Evolutionary conservation across 2,329 filamentous ascomycete genomes (phyloP), one percentile per base, ranked within the genome.

Genomic region (Lecanicillium sp.): DNA sequence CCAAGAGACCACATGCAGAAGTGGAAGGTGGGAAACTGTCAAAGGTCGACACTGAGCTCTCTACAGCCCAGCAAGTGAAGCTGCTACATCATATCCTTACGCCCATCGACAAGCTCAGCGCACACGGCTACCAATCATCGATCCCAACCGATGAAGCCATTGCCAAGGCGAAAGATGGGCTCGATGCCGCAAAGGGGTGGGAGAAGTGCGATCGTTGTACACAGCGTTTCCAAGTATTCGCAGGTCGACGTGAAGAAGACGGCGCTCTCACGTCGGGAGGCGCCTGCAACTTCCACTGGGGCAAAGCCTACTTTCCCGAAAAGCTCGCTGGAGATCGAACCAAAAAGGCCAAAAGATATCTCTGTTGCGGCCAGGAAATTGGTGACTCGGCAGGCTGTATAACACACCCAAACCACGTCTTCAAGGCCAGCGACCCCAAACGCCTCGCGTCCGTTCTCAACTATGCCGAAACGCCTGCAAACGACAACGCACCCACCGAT

Each of bases 141-240:
- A 62, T 80, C 1, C 89, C 89, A 0, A 73, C 75, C 0, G 65
- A 74, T 1, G 70, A 72, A 7, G 82, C 87, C 14, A 74, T 96
- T 14, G 65, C 74, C 37, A 69, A 73, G 36, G 82, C 87, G 1
- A 74, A 68, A 25, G 69, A 74, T 31, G 87, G 80, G 0, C 70
- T 87, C 0, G 67, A 76, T 34, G 69, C 78, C 7, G 76, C 83
- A 11, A 74, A 78, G 37, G 86, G 86, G 34, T 95, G 82, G 72
- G 92, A 98, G 62, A 72, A 79, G 36, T 98, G 92, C 52, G 89
- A 95, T 53, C 81, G 92, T 15, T 98, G 92, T 60, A 72, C 72
- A 30, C 79, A 79, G 25, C 80, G 90, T 17, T 98, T 98, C 53
- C 87, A 95, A 53, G 87, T 95, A 4, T 97, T 94, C 47, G 87